phyloP scores from a whole-genome alignment of 108 stramenopile genomes.

The Fragilaria radians region DNA sequence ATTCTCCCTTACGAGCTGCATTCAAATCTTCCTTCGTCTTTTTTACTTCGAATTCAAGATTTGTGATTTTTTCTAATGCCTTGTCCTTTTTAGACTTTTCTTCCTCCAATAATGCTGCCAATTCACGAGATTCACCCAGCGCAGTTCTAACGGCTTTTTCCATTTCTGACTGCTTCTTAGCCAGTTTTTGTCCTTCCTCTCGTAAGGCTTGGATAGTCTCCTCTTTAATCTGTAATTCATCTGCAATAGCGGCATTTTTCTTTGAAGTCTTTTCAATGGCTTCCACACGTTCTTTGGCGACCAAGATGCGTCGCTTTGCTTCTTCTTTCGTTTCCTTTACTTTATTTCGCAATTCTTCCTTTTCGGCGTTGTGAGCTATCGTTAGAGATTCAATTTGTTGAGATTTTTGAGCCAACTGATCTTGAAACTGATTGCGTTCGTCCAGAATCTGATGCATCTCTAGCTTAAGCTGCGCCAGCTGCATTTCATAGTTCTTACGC shows the following conservation, averaged over 20 bases:
- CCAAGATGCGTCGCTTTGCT: constrained; percentile 58
- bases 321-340: constrained; percentile 70
- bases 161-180: constrained; percentile 67
- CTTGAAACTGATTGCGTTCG: constrained; percentile 43
- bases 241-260: too few relatives aligned
- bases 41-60: constrained; percentile 51
- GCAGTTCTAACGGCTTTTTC: constrained; percentile 68
- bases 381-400: constrained; percentile 52
- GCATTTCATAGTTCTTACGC: constrained; percentile 1
- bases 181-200: constrained; percentile 67
- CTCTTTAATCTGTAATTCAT: constrained; percentile 19
- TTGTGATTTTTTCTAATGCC: constrained; percentile 36
- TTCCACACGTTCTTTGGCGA: constrained; percentile 69
- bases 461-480: background rate
- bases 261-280: constrained; percentile 39
- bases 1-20: constrained; percentile 57
- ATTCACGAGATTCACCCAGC: constrained; percentile 44
- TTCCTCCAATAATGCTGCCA: constrained; percentile 36
- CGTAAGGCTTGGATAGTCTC: constrained; percentile 48
- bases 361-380: constrained; percentile 44
- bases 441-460: constrained; percentile 4
- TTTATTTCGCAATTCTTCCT: constrained; percentile 32
- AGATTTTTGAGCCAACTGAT: constrained; percentile 58
- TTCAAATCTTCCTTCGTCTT: constrained; percentile 44
- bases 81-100: constrained; percentile 26